Evolutionary conservation across 306 rosid genomes (phyloP).

Genomic region (Oemleria cerasiformis): DNA sequence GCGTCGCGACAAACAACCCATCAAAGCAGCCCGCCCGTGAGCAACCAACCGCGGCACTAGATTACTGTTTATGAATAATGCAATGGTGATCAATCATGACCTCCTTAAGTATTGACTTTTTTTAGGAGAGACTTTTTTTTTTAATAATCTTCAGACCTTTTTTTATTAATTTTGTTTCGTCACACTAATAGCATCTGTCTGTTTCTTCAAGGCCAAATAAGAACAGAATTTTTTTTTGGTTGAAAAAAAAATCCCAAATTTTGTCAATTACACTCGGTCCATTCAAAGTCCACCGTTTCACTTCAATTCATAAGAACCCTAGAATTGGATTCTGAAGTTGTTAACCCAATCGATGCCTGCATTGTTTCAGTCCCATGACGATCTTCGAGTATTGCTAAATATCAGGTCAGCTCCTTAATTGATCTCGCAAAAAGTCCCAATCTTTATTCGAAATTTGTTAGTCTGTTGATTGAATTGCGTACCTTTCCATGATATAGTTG

Average conservation of each 20-base stretch:
- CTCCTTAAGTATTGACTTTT: too few species aligned
- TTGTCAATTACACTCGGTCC: not conserved
- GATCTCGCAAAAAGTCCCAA: not conserved
- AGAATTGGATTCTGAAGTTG: not conserved
- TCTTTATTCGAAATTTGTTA: not conserved
- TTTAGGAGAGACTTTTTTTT: too few species aligned
- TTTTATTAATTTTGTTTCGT: too few species aligned
- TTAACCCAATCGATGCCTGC: conserved; percentile 1
- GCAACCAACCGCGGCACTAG: too few species aligned
- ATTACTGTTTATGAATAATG: too few species aligned
- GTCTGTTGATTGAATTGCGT: not conserved
- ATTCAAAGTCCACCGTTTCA: conserved; percentile 12
- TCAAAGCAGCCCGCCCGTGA: too few species aligned
- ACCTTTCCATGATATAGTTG: not conserved
- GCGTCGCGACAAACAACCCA: too few species aligned
- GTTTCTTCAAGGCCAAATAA: not conserved
- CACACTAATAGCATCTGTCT: not conserved
- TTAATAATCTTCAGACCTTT: too few species aligned
- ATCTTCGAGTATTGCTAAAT: conserved; percentile 18
- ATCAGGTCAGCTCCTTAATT: conserved; percentile 8
- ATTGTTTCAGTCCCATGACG: conserved; percentile 17
- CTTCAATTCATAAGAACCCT: conserved; percentile 1
- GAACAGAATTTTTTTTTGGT: not conserved
- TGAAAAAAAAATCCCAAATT: not conserved
- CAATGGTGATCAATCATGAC: too few species aligned